Percentiles rank a stretch among this genome's conserved stretches.
phyloP scores from a whole-genome alignment of 2,329 filamentous ascomycete species.

The Thielaviopsis ethacetica region DNA sequence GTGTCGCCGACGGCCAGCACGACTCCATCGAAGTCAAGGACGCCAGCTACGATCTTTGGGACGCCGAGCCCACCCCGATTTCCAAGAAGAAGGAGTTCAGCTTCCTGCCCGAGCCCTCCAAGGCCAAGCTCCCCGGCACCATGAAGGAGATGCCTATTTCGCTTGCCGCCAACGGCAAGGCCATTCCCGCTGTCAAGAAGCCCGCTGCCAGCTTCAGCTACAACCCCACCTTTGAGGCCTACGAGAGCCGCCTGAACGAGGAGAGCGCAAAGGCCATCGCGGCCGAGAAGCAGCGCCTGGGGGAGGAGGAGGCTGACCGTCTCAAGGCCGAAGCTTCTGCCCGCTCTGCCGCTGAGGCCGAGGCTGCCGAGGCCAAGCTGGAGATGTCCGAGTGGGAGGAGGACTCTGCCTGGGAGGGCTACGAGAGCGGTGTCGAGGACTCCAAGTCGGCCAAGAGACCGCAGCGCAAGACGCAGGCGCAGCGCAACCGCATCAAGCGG shows the following conservation, averaged over 20 bases:
- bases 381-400: slow-evolving; percentile 61
- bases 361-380: slow-evolving; percentile 52
- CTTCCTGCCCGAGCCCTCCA: slow-evolving; percentile 50
- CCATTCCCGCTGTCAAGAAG: slow-evolving; percentile 59
- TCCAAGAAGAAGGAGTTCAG: slow-evolving; percentile 29
- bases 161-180: slow-evolving; percentile 66
- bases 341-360: slow-evolving; percentile 54
- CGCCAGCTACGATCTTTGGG: slow-evolving; percentile 69
- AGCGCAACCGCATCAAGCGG: slow-evolving; percentile 76
- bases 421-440: slow-evolving; percentile 68
- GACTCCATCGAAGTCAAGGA: slow-evolving; percentile 39
- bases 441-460: slow-evolving; percentile 47
- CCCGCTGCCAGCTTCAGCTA: slow-evolving; percentile 79
- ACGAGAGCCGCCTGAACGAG: slow-evolving; percentile 55
- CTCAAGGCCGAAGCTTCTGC: slow-evolving; percentile 51
- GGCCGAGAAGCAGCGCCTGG: slow-evolving; percentile 58
- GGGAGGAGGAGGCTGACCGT: slow-evolving; percentile 48
- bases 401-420: slow-evolving; percentile 81
- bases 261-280: slow-evolving; percentile 69
- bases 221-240: slow-evolving; percentile 78
- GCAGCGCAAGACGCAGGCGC: slow-evolving; percentile 67
- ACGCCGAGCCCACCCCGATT: slow-evolving; percentile 23
- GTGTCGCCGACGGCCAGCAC: slow-evolving; percentile 59
- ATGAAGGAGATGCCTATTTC: slow-evolving; percentile 64
- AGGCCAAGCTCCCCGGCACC: slow-evolving; percentile 57